phyloP scores from a whole-genome alignment of 192 early-diverging fungal genomes.

The Coemansia sp. region DNA sequence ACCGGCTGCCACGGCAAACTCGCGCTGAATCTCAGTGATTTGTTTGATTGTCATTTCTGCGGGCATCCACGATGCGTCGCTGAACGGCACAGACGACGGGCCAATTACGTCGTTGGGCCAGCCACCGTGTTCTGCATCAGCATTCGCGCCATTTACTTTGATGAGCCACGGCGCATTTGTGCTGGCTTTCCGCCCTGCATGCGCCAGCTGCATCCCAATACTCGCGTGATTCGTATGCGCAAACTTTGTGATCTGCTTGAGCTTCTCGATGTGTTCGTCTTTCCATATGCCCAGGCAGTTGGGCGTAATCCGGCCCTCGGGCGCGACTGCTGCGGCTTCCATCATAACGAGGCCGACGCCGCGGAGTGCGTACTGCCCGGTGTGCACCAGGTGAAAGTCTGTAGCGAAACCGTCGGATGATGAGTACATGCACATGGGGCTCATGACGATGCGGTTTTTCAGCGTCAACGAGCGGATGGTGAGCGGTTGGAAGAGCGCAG shows the following conservation, averaged over 20 bases:
- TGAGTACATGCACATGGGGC: slow-evolving; percentile 86
- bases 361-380: slow-evolving; percentile 67
- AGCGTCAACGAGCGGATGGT: slow-evolving; percentile 64
- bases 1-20: slow-evolving; percentile 65
- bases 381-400: slow-evolving; percentile 65
- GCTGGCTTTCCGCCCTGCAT: slow-evolving; percentile 78
- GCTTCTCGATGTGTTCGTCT: slow-evolving; percentile 69
- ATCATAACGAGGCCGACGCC: slow-evolving; percentile 79
- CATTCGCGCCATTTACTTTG: slow-evolving; percentile 11
- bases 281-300: slow-evolving; percentile 79
- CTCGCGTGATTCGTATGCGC: slow-evolving; percentile 61
- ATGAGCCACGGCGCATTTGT: slow-evolving; percentile 31
- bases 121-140: slow-evolving; percentile 52
- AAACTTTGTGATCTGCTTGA: slow-evolving; percentile 52
- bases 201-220: slow-evolving; percentile 76
- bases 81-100: slow-evolving; percentile 59
- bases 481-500: slow-evolving; percentile 68
- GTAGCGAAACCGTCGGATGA: slow-evolving; percentile 64
- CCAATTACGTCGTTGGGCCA: slow-evolving; percentile 74
- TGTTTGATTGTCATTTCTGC: slow-evolving; percentile 64
- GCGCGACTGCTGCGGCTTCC: slow-evolving; percentile 73
- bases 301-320: slow-evolving; percentile 79
- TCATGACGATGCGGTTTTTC: slow-evolving; percentile 74
- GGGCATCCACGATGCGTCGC: slow-evolving; percentile 19
- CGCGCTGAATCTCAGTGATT: slow-evolving; percentile 62